phyloP scores from a whole-genome alignment of 352 stramenopile species.

The Phytophthora podocarpi region DNA sequence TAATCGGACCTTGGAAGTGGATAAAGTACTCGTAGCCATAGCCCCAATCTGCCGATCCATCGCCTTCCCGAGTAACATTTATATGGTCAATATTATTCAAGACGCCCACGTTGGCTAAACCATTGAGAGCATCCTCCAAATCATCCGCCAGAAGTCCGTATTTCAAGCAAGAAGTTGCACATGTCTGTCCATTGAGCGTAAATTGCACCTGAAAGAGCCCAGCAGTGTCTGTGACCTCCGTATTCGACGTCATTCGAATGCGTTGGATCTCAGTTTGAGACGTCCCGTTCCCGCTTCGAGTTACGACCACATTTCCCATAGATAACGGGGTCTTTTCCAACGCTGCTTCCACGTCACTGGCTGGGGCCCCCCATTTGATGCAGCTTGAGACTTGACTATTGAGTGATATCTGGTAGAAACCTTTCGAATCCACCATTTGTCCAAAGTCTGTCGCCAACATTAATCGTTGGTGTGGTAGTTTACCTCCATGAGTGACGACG shows the following conservation, averaged over 20 bases:
- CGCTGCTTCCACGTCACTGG: slow-evolving; percentile 45
- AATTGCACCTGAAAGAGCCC: slow-evolving; percentile 74
- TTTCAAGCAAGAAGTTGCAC: slow-evolving; percentile 61
- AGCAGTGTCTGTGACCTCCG: slow-evolving; percentile 48
- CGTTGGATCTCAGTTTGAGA: slow-evolving; percentile 75
- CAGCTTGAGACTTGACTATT: slow-evolving; percentile 29
- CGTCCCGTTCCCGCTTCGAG: slow-evolving; percentile 55
- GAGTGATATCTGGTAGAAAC: slow-evolving; percentile 60
- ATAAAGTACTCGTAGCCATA: slow-evolving; percentile 84
- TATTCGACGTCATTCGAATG: slow-evolving; percentile 69
- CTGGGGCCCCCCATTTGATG: slow-evolving; percentile 62
- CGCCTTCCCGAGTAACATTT: slow-evolving; percentile 64
- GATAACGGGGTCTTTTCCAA: slow-evolving; percentile 43
- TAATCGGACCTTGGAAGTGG: slow-evolving; percentile 59
- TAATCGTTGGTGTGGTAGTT: slow-evolving; percentile 80
- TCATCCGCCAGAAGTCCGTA: slow-evolving; percentile 70
- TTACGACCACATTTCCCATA: slow-evolving; percentile 61
- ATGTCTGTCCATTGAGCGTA: slow-evolving; percentile 53
- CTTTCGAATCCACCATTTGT: slow-evolving; percentile 53
- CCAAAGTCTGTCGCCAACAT: slow-evolving; percentile 84
- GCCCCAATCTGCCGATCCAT: slow-evolving; percentile 68
- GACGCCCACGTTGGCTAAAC: slow-evolving; percentile 46
- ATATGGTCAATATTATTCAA: slow-evolving; percentile 66
- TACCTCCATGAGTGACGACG: slow-evolving; percentile 78
- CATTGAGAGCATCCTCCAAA: slow-evolving; percentile 69